Conservation (phyloP, 2,329 filamentous ascomycete genomes). For the Sphaerulina vaccinii region DNA sequence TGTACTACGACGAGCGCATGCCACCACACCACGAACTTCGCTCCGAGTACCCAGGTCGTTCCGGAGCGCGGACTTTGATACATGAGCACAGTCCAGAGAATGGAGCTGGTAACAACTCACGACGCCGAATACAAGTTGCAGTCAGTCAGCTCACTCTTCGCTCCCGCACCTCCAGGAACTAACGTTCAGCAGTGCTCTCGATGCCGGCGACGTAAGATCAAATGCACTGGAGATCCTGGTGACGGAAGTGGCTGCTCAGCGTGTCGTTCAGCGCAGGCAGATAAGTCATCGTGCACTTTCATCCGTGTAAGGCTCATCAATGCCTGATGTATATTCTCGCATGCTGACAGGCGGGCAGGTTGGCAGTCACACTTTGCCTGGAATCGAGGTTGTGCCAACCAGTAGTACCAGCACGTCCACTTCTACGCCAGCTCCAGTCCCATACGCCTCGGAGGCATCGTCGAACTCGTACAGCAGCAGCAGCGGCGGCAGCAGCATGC, state of each 20-base stretch:
- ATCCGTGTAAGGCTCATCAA: conserved; percentile 55
- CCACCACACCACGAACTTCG: conserved; percentile 28
- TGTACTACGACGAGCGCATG: conserved; percentile 29
- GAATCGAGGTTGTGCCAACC: conserved; percentile 19
- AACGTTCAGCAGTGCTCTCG: conserved; percentile 66
- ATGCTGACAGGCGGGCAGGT: conserved; percentile 17
- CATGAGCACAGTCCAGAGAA: conserved; percentile 39
- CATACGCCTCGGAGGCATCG: conserved; percentile 19
- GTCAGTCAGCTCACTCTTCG: conserved; percentile 37
- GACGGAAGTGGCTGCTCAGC: conserved; percentile 77
- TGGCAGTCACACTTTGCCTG: conserved; percentile 20
- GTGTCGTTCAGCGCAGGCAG: conserved; percentile 71
- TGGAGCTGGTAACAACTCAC: conserved; percentile 37
- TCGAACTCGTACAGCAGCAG: conserved; percentile 17
- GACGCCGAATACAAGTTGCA: conserved; percentile 56
- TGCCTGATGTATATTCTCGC: not conserved
- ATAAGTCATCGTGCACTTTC: conserved; percentile 67
- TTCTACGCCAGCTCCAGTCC: conserved; percentile 12
- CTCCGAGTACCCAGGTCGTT: conserved; percentile 25
- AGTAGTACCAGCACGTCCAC: conserved; percentile 15
- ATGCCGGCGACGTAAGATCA: conserved; percentile 91
- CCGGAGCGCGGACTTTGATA: conserved; percentile 27
- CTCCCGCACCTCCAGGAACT: too few species aligned
- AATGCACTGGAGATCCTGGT: conserved; percentile 82
- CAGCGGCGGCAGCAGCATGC: conserved; percentile 16